Conservation (phyloP, 345 rosid species). For the Jatropha curcas region DNA sequence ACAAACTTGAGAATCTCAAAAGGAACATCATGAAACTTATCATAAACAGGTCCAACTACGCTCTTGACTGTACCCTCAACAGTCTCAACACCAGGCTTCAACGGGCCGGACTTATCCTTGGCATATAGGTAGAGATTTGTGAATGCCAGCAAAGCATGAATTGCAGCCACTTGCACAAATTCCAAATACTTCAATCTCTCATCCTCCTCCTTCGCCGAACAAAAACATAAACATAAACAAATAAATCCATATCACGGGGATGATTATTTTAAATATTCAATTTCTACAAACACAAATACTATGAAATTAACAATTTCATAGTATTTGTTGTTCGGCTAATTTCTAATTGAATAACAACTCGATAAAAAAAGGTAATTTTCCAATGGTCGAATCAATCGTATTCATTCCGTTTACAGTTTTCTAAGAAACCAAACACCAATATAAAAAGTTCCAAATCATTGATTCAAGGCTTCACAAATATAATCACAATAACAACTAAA, state of each 20-base stretch:
- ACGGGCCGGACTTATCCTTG: conserved; percentile 77
- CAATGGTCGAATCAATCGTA: background rate
- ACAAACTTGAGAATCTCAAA: conserved; percentile 64
- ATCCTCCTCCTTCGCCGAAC: conserved; percentile 29
- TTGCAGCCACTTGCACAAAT: conserved; percentile 73
- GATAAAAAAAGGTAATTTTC: no score
- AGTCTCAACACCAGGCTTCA: conserved; percentile 80
- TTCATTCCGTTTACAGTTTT: background rate
- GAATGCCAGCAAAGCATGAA: conserved; percentile 57
- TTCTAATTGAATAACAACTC: no score
- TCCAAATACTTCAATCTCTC: conserved; percentile 71
- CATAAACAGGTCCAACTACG: conserved; percentile 72
- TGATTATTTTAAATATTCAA: background rate
- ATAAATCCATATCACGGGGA: background rate
- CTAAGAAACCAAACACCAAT: background rate
- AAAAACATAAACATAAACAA: no score
- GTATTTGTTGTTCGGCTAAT: no score
- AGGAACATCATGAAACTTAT: conserved; percentile 68
- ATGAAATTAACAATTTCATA: no score
- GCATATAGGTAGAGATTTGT: conserved; percentile 59
- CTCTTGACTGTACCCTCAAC: conserved; percentile 78
- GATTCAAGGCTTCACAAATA: background rate
- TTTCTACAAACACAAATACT: no score
- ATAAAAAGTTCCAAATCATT: background rate
- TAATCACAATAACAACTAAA: background rate